Evolutionary conservation across 2,329 filamentous ascomycete species (phyloP).

Genomic region (Gliomastix tumulicola): DNA sequence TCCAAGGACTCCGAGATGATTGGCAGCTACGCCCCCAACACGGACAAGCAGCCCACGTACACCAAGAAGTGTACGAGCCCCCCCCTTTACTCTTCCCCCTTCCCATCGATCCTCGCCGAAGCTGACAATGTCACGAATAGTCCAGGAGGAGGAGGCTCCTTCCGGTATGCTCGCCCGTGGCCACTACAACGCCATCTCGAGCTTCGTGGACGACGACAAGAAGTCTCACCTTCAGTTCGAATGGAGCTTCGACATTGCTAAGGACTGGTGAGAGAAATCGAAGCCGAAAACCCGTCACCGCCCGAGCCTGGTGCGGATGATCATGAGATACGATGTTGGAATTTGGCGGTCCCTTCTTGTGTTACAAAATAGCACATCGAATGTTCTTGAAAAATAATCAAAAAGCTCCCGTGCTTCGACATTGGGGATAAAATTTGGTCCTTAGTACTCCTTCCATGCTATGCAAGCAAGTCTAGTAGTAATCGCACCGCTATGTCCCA

Average conservation of each 20-base stretch:
- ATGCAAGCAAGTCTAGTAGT: no score
- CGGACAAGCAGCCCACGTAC: conserved; percentile 76
- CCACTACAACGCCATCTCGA: conserved; percentile 82
- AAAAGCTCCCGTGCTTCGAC: no score
- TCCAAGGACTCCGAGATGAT: conserved; percentile 99
- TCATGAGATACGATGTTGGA: no score
- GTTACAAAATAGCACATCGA: no score
- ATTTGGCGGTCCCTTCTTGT: no score
- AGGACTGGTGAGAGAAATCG: conserved; percentile 80
- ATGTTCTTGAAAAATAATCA: no score
- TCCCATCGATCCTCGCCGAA: background rate
- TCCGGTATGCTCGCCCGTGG: conserved; percentile 85
- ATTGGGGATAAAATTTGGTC: no score
- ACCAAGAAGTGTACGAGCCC: conserved; percentile 77
- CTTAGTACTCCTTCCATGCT: no score
- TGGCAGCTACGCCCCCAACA: conserved; percentile 91
- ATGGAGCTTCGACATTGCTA: conserved; percentile 94
- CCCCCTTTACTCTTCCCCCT: background rate
- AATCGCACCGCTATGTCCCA: no score
- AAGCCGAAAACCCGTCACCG: no score
- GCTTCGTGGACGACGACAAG: conserved; percentile 93
- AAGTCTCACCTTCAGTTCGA: conserved; percentile 86
- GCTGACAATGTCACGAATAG: conserved; percentile 34
- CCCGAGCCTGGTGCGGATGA: no score
- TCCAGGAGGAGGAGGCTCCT: conserved; percentile 87